Evolutionary conservation across 257 asterid species (phyloP).

Genomic region (Jasminum sambac): DNA sequence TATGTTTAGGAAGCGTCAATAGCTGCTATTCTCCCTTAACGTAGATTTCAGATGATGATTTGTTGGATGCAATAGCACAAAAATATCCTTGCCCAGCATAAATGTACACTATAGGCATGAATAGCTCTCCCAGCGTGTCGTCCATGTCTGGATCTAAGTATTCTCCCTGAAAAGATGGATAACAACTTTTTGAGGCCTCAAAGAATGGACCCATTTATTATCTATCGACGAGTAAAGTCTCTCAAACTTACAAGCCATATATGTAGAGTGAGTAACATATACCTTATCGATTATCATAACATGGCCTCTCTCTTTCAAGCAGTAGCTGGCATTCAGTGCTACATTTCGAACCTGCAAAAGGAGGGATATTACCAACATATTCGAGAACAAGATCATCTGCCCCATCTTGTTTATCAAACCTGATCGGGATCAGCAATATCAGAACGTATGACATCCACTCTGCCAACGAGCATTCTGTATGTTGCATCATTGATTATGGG

Average conservation of each 20-base stretch:
- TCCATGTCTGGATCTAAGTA: conserved; percentile 92
- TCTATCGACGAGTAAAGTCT: no score
- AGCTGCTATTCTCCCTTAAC: no score
- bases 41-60: no score
- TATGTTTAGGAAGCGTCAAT: conserved; percentile 49
- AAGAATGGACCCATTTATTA: no score
- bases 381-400: neutral
- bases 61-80: no score
- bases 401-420: conserved; percentile 56
- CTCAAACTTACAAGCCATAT: neutral
- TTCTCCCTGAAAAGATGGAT: conserved; percentile 52
- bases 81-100: no score
- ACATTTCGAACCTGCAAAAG: conserved; percentile 76
- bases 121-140: no score
- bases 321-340: conserved; percentile 84
- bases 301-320: conserved; percentile 83
- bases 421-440: conserved; percentile 99
- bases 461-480: conserved; percentile 94
- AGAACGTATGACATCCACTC: conserved; percentile 96
- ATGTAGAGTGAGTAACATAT: conserved; percentile 1
- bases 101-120: no score
- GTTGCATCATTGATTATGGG: conserved; percentile 96
- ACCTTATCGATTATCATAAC: conserved; percentile 96
- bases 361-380: neutral
- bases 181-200: no score